Conservation (phyloP, 179 eudicot species). For the Amaranthus tricolor region DNA sequence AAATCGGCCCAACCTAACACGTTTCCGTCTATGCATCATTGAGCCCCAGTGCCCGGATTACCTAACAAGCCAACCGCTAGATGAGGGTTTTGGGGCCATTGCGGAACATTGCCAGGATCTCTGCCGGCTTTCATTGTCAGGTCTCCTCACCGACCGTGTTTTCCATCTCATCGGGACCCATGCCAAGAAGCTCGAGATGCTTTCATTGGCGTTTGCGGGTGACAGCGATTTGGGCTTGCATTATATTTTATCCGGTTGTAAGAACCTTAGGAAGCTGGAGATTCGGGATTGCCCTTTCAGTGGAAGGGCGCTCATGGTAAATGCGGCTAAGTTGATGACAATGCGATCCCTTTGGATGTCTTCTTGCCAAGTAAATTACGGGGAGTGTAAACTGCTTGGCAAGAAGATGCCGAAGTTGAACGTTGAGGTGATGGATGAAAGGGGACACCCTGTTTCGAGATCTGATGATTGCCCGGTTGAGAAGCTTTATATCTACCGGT, state of each 20-base stretch:
- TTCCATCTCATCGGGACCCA: conserved; percentile 77
- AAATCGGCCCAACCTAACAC: conserved; percentile 72
- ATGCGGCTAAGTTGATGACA: conserved; percentile 93
- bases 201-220: conserved; percentile 93
- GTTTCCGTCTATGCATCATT: conserved; percentile 86
- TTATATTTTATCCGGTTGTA: conserved; percentile 75
- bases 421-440: conserved; percentile 91
- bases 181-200: conserved; percentile 92
- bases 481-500: conserved; percentile 74
- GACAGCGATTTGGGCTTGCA: conserved; percentile 82
- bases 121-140: conserved; percentile 78
- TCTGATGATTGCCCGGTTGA: conserved; percentile 59
- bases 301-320: conserved; percentile 72
- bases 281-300: conserved; percentile 97
- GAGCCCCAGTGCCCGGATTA: conserved; percentile 84
- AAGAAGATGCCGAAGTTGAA: conserved; percentile 83
- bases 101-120: conserved; percentile 74
- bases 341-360: conserved; percentile 99
- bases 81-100: conserved; percentile 86
- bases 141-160: conserved; percentile 76
- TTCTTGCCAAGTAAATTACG: conserved; percentile 77
- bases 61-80: conserved; percentile 70
- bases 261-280: conserved; percentile 78
- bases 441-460: conserved; percentile 55
- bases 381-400: conserved; percentile 82